Base-by-base conservation (phyloP, 305 asterid species). In the Fraxinus ornus region DNA sequence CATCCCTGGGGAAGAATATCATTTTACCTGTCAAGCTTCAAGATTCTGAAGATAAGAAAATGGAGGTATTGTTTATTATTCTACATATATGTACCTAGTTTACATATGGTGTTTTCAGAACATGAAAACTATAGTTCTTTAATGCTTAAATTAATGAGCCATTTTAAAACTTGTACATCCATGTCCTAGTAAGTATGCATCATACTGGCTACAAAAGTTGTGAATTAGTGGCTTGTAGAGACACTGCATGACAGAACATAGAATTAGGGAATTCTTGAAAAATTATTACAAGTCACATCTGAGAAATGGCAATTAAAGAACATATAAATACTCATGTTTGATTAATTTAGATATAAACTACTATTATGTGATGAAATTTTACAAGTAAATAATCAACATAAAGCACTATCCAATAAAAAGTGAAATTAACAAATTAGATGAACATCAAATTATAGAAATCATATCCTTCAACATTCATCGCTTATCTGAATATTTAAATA, bases 1-100 rank as follows among this genome's bases (percentile, higher is more conserved):
- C 92, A 35, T 93, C 97, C 76, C 88, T 93, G 83, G 98, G 92
- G 89, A 86, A 88, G 75, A 90, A 84, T 78, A 84, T 95, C 37
- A 80, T 74, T 86, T 81, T 85, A 82, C 90, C 86, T 21, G 86
- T 89, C 83, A 91, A 90, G 88, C 78, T 86, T 83, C 94, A 87
- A 79, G 86, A 83, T 78, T 92, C 92, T 77, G 91, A 79, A 85
- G 86, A 83, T 26, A 87, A 85, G 79, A 87, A 90, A 75, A 7
- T 82, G 12, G 86, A 91, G 97, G 97, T 95, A 93, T 35, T 77
- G 78, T 44, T 68, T 47, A 77, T 71, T 84, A 64, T 66, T 57
- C 30, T 5, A 22, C 79, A 37, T 81, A 17, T 15, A 64, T 82
- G 76, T 64, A 80, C 79, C 35, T 70, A 62, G 75, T 71, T 81